These are phyloP conservation scores for Paraphoma sp. DNA, from an alignment of 2,329 filamentous ascomycete genomes.

Conservation along the genomic window DNA sequence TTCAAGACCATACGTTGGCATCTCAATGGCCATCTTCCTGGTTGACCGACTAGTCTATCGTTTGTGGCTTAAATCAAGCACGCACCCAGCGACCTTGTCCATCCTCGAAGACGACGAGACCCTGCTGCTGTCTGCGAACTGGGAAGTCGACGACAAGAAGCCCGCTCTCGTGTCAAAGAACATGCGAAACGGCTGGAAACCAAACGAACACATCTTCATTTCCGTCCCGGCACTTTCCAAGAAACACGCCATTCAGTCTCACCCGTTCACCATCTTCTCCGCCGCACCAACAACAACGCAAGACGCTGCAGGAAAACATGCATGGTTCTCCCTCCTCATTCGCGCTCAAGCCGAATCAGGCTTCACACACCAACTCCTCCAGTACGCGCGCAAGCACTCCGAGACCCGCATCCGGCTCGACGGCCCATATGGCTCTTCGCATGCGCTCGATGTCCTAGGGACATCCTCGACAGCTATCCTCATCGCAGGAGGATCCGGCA, in stretches of 20 bases:
- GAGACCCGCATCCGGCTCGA: slow-evolving; percentile 62
- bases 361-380: slow-evolving; percentile 64
- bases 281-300: slow-evolving; percentile 58
- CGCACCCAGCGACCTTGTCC: slow-evolving; percentile 57
- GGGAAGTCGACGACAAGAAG: slow-evolving; percentile 38
- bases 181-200: slow-evolving; percentile 62
- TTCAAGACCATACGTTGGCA: slow-evolving; percentile 60
- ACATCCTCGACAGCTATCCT: slow-evolving; percentile 60
- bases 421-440: slow-evolving; percentile 68
- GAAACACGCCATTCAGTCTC: slow-evolving; percentile 64
- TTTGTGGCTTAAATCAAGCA: slow-evolving; percentile 58
- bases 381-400: slow-evolving; percentile 55
- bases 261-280: slow-evolving; percentile 72
- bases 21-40: slow-evolving; percentile 63
- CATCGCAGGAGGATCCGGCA: slow-evolving; percentile 69
- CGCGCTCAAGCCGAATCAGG: slow-evolving; percentile 60
- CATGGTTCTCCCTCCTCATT: slow-evolving; percentile 65
- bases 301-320: slow-evolving; percentile 46
- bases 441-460: slow-evolving; percentile 61
- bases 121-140: slow-evolving; percentile 56
- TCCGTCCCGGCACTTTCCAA: slow-evolving; percentile 62
- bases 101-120: slow-evolving; percentile 66
- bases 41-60: slow-evolving; percentile 66
- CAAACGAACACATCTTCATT: slow-evolving; percentile 70
- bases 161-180: slow-evolving; percentile 32